Percentiles rank a stretch among this genome's conserved stretches.
Conservation (phyloP, 2,329 filamentous ascomycete genomes). For the Epichloe glyceriae region DNA sequence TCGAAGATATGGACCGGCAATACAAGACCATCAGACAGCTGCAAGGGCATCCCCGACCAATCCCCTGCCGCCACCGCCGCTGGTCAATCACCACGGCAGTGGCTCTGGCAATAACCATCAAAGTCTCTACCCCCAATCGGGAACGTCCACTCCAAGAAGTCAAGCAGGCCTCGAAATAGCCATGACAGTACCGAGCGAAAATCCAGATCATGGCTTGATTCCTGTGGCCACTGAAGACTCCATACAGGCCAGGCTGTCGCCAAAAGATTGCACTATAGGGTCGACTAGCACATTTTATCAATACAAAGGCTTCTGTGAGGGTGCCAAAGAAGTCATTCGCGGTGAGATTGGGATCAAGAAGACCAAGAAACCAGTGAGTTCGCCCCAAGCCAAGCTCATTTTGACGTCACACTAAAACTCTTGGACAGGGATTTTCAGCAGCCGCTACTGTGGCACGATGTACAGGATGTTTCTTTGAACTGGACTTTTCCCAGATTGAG, state of each 20-base stretch:
- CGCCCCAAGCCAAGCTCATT: background rate
- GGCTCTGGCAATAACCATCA: background rate
- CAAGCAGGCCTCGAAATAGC: conserved; percentile 3
- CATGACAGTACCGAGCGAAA: background rate
- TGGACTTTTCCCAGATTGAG: conserved; percentile 40
- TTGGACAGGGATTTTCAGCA: conserved; percentile 26
- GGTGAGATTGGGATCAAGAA: conserved; percentile 38
- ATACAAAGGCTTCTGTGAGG: conserved; percentile 42
- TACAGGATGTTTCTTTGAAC: conserved; percentile 38
- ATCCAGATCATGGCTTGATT: conserved; percentile 11
- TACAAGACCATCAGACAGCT: conserved; percentile 2
- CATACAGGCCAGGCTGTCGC: background rate
- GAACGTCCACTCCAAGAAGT: background rate
- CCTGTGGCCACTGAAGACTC: conserved; percentile 8
- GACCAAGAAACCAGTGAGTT: conserved; percentile 32
- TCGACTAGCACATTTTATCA: conserved; percentile 36
- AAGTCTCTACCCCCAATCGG: background rate
- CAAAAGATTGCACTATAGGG: conserved; percentile 29
- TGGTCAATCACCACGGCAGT: background rate
- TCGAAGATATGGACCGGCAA: conserved; percentile 7
- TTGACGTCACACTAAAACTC: conserved; percentile 1
- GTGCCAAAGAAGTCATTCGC: conserved; percentile 35
- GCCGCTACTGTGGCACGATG: conserved; percentile 36
- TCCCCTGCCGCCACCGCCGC: background rate
- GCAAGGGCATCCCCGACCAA: background rate